Conservation (phyloP, 148 eudicot species). For the Pharnaceum exiguum region DNA sequence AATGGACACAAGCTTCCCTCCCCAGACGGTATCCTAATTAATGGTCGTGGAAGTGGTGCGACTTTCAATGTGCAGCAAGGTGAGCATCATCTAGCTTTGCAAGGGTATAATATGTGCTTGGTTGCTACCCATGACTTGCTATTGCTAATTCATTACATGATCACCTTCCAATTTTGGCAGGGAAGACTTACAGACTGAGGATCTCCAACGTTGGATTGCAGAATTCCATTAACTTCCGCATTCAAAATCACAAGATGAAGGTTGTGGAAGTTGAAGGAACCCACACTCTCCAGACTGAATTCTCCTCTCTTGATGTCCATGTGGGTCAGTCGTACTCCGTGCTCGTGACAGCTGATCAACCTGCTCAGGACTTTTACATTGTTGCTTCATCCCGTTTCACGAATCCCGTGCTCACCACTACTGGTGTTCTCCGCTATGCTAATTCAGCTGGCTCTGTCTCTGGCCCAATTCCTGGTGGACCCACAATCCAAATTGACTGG, state of each 20-base stretch:
- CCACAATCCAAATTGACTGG: constrained; percentile 83
- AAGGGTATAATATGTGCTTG: neutral
- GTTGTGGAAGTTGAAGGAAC: constrained; percentile 96
- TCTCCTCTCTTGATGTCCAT: constrained; percentile 88
- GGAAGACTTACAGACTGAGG: constrained; percentile 87
- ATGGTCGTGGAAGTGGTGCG: constrained; percentile 76
- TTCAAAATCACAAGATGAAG: constrained; percentile 77
- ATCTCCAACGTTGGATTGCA: constrained; percentile 88
- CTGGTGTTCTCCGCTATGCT: constrained; percentile 67
- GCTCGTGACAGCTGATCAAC: constrained; percentile 82
- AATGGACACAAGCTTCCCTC: constrained; percentile 63
- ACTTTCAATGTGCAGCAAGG: constrained; percentile 82
- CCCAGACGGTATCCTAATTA: constrained; percentile 90
- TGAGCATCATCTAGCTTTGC: constrained; percentile 11
- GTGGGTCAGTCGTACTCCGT: constrained; percentile 89
- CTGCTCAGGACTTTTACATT: constrained; percentile 67
- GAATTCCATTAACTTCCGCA: constrained; percentile 88
- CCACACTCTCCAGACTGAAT: constrained; percentile 72
- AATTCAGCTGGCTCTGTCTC: constrained; percentile 60
- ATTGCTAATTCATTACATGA: neutral
- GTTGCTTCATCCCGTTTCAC: constrained; percentile 91
- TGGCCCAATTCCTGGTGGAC: constrained; percentile 89
- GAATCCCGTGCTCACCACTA: constrained; percentile 42
- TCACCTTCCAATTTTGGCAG: constrained; percentile 22
- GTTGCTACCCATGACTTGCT: neutral